Percentiles rank a stretch among this genome's conserved stretches.
Conservation (phyloP, 805 yeast genomes). For the Saturnispora quitensis region DNA sequence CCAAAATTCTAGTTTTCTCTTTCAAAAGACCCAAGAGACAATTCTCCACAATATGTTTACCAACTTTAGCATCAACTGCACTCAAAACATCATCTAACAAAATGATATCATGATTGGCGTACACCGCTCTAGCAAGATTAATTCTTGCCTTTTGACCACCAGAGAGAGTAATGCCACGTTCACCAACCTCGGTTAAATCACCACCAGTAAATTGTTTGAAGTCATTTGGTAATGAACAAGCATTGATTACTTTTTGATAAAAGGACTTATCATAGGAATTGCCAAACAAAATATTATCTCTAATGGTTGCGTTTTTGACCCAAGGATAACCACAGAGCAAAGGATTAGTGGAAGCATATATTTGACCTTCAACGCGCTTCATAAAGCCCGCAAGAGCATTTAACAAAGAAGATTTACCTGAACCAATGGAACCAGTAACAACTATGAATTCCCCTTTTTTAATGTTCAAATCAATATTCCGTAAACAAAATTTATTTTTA, state of each 20-base stretch:
- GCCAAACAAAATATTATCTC: conserved; percentile 72
- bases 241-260: conserved; percentile 49
- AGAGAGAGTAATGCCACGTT: conserved; percentile 72
- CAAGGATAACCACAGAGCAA: conserved; percentile 61
- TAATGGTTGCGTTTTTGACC: conserved; percentile 75
- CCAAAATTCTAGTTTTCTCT: conserved; percentile 59
- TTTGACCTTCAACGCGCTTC: conserved; percentile 44
- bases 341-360: conserved; percentile 44
- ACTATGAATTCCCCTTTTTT: conserved; percentile 62
- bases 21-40: conserved; percentile 55
- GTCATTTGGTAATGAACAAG: conserved; percentile 62
- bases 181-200: conserved; percentile 74
- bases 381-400: conserved; percentile 66
- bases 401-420: conserved; percentile 66
- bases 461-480: conserved; percentile 43
- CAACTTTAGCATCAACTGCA: conserved; percentile 69
- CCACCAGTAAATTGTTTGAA: conserved; percentile 62
- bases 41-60: conserved; percentile 43
- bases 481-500: conserved; percentile 35
- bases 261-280: conserved; percentile 37
- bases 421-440: conserved; percentile 62
- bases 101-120: conserved; percentile 48
- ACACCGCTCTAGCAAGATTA: conserved; percentile 61
- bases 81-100: conserved; percentile 57
- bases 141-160: conserved; percentile 86